Percentiles rank a stretch among this genome's conserved stretches.
phyloP scores from a whole-genome alignment of 2,329 filamentous ascomycete genomes.

The Geosmithia morbida region DNA sequence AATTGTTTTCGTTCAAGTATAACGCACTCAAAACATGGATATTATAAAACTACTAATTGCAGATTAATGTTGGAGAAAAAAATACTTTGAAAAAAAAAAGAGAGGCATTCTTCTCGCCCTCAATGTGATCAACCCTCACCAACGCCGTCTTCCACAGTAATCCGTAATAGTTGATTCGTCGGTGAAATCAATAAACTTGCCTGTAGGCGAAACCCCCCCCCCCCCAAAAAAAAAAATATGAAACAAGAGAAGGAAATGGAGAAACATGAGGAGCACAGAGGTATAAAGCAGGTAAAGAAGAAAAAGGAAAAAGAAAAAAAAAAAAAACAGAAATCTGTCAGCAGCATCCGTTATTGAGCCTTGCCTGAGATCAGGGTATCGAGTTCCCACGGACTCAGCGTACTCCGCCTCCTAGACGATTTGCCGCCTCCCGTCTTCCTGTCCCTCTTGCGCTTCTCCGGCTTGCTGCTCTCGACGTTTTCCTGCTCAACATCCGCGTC shows the following conservation, averaged over 20 bases:
- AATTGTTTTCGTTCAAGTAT: too few relatives aligned
- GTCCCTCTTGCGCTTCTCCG: constrained; percentile 33
- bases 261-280: background rate
- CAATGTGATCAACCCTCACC: too few relatives aligned
- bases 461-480: constrained; percentile 5
- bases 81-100: too few relatives aligned
- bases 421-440: constrained; percentile 30
- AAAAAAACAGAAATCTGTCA: too few relatives aligned
- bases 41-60: too few relatives aligned
- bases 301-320: background rate
- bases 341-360: background rate
- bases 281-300: background rate
- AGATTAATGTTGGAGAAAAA: too few relatives aligned
- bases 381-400: constrained; percentile 61
- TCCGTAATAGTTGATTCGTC: too few relatives aligned
- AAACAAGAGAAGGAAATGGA: background rate
- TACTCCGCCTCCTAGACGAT: constrained; percentile 54
- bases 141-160: too few relatives aligned
- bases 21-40: too few relatives aligned
- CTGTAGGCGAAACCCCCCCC: too few relatives aligned
- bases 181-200: too few relatives aligned
- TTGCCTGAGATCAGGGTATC: constrained; percentile 43
- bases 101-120: too few relatives aligned
- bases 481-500: constrained; percentile 11
- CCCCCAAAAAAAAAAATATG: background rate